A percentile compares a stretch with the other conserved stretches of the same genome.
Evolutionary conservation across 176 grass and related monocot species (phyloP).

Genomic region (Aegilops umbellulata): DNA sequence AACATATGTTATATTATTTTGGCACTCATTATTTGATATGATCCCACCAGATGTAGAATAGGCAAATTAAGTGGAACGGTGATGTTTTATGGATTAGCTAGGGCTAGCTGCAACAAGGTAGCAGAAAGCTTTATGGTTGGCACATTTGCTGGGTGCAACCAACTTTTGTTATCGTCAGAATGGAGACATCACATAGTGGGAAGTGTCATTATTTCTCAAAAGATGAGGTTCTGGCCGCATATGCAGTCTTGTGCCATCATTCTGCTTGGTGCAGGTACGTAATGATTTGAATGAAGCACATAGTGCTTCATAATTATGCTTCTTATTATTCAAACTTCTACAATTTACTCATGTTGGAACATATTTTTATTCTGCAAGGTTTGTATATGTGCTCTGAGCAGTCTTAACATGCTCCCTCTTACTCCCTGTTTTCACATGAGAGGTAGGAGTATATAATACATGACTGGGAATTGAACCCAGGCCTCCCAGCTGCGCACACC

Average conservation of each 20-base stretch:
- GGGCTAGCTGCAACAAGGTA: neutral
- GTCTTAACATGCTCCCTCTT: too few species aligned
- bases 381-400: neutral
- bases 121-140: conserved; percentile 1
- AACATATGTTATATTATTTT: conserved; percentile 2
- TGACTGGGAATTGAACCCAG: neutral
- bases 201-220: neutral
- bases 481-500: neutral
- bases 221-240: conserved; percentile 12
- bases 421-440: too few species aligned
- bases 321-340: neutral
- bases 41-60: conserved; percentile 26
- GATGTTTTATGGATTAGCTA: conserved; percentile 4
- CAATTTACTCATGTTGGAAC: neutral
- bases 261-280: neutral
- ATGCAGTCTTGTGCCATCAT: conserved; percentile 6
- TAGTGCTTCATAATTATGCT: neutral
- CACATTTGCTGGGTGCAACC: neutral
- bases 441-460: too few species aligned
- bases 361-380: neutral
- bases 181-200: conserved; percentile 36
- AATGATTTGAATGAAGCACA: conserved; percentile 21
- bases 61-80: conserved; percentile 5
- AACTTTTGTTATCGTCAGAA: conserved; percentile 13
- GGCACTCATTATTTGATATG: conserved; percentile 29